phyloP scores from a whole-genome alignment of 805 yeast species.

The Zygosaccharomyces gambellarensis region DNA sequence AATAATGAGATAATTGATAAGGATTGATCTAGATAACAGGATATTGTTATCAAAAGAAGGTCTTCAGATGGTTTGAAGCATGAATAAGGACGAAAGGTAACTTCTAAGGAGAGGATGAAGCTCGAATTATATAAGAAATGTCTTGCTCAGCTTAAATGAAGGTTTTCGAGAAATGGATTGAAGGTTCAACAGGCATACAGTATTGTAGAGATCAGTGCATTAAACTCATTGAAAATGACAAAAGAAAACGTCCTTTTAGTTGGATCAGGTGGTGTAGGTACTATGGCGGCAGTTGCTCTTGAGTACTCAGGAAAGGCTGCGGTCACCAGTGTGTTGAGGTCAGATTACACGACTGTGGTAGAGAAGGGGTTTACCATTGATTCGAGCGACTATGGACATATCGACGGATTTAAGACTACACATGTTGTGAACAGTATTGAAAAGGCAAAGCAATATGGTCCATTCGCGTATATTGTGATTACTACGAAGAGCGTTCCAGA shows the following conservation, averaged over 20 bases:
- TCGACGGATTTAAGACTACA: conserved; percentile 47
- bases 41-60: not conserved
- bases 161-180: too few species aligned
- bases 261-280: conserved; percentile 79
- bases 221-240: not conserved
- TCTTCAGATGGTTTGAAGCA: not conserved
- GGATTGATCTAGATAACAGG: not conserved
- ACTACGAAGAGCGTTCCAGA: conserved; percentile 65
- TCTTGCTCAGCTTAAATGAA: too few species aligned
- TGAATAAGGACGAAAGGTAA: too few species aligned
- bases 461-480: conserved; percentile 54
- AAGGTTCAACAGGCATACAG: too few species aligned
- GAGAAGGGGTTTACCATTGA: conserved; percentile 49
- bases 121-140: too few species aligned
- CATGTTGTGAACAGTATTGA: conserved; percentile 38
- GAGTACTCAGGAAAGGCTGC: conserved; percentile 42
- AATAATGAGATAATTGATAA: not conserved
- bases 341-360: conserved; percentile 48
- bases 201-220: not conserved
- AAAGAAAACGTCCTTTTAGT: conserved; percentile 44
- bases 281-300: conserved; percentile 60
- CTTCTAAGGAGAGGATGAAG: too few species aligned
- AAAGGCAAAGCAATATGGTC: conserved; percentile 36
- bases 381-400: conserved; percentile 53
- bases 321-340: conserved; percentile 57